Conservation (phyloP, 2,329 filamentous ascomycete genomes). For the Neophaeococcomyces aloes region DNA sequence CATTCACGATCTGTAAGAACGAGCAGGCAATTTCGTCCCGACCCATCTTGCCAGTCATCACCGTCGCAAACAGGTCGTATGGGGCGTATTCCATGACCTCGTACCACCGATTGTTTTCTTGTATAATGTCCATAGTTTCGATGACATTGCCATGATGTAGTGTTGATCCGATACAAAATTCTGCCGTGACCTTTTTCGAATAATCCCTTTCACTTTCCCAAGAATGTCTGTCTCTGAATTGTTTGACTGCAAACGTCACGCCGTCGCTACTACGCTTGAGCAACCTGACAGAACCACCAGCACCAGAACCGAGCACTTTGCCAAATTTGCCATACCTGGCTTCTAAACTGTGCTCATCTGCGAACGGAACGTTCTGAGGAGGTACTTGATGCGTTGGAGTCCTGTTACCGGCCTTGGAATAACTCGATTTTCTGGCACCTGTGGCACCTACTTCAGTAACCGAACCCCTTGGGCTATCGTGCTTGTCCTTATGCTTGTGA, state of each 20-base stretch:
- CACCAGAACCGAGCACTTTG: constrained; percentile 83
- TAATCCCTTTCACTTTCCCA: constrained; percentile 95
- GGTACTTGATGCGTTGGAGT: constrained; percentile 45
- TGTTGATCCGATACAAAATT: constrained; percentile 96
- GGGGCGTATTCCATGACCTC: constrained; percentile 99
- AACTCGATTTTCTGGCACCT: constrained; percentile 47
- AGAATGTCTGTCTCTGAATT: constrained; percentile 81
- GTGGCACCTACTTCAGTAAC: constrained; percentile 19
- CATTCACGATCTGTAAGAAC: constrained; percentile 88
- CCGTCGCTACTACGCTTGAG: constrained; percentile 90
- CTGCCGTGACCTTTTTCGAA: constrained; percentile 93
- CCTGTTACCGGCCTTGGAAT: constrained; percentile 43
- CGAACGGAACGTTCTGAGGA: constrained; percentile 60
- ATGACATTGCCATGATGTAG: constrained; percentile 97
- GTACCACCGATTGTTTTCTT: constrained; percentile 90
- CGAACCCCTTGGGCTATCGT: constrained; percentile 45
- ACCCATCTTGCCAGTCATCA: constrained; percentile 97
- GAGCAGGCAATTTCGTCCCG: constrained; percentile 82
- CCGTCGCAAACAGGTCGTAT: constrained; percentile 90
- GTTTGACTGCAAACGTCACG: constrained; percentile 93
- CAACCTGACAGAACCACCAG: constrained; percentile 83
- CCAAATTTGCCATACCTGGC: constrained; percentile 95
- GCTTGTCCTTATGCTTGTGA: constrained; percentile 48
- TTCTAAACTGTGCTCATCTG: constrained; percentile 79
- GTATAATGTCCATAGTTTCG: constrained; percentile 90